Percentiles rank a stretch among this genome's conserved stretches.
Conservation (phyloP, 225 moss, liverwort and hornwort species). For the Anthoceros angustus region DNA sequence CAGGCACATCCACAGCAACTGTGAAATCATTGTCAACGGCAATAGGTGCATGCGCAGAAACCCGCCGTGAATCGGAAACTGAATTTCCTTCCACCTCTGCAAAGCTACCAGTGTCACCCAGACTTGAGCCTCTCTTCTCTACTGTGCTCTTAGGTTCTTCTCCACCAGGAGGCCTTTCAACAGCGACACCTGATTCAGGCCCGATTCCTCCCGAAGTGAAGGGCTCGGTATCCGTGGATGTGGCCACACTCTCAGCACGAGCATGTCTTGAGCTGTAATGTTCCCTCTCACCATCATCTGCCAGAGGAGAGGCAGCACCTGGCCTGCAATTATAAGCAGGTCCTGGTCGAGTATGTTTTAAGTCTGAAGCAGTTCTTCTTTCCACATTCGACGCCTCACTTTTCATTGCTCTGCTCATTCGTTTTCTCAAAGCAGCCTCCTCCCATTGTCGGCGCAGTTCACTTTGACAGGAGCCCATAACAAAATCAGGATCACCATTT, state of each 20-base stretch:
- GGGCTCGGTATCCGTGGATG: slow-evolving; percentile 62
- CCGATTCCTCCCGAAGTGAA: too few species aligned
- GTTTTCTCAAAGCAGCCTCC: slow-evolving; percentile 57
- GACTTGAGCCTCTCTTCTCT: slow-evolving; percentile 17
- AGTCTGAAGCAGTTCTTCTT: slow-evolving; percentile 16
- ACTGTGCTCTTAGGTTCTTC: too few species aligned
- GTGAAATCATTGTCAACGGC: background rate
- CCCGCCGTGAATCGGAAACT: background rate
- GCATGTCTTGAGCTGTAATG: slow-evolving; percentile 41
- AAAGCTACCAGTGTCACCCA: slow-evolving; percentile 12
- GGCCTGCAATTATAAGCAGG: background rate
- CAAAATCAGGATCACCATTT: slow-evolving; percentile 29
- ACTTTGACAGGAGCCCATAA: slow-evolving; percentile 37
- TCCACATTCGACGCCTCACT: slow-evolving; percentile 79
- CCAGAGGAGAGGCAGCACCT: background rate
- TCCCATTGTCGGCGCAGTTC: slow-evolving; percentile 66
- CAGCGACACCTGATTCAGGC: slow-evolving; percentile 14
- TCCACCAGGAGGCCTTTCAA: too few species aligned
- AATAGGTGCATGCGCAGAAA: background rate
- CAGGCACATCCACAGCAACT: too few species aligned
- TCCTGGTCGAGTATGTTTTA: background rate
- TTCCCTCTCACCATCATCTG: slow-evolving; percentile 16
- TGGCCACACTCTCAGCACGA: slow-evolving; percentile 54
- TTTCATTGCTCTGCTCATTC: slow-evolving; percentile 61
- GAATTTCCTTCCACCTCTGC: background rate